Evolutionary conservation across 495 filamentous ascomycete species (phyloP), one percentile per base, ranked within the genome.

Genomic region (Daldinia vernicosa): DNA sequence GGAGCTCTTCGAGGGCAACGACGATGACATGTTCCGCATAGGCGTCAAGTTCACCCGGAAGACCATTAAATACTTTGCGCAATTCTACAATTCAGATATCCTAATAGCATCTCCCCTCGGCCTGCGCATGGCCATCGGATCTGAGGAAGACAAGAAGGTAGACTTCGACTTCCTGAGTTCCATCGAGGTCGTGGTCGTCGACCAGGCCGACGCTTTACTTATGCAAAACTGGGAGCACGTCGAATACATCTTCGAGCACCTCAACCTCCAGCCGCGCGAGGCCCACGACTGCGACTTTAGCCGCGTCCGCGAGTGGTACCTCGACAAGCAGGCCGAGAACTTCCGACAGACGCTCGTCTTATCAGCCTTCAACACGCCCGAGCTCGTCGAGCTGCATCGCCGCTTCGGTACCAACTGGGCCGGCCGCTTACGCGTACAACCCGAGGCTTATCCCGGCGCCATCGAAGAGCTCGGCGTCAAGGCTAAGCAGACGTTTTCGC

Each of bases 171-270:
- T 97, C 77, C 86, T 99, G 22, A 93, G 90, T 52, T 97, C 93
- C 0, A 92, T 99, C 72, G 95, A 99, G 78, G 77, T 99, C 9
- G 89, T 93, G 26, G 84, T 99, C 39, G 84, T 96, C 52, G 95
- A 99, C 78, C 93, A 97, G 76, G 92, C 93, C 43, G 96, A 98
- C 77, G 93, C 94, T 1, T 84, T 98, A 15, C 86, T 94, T 17
- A 98, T 97, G 94, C 95, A 99, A 76, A 97, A 97, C 80, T 98
- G 96, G 95, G 94, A 97, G 72, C 94, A 98, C 80, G 87, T 97
- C 59, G 91, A 93, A 71, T 92, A 89, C 77, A 89, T 97, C 71
- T 92, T 98, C 76, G 88, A 93, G 67, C 93, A 98, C 79, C 89
- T 98, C 52, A 99, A 98, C 79, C 84, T 90, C 47, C 93, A 95